phyloP scores from a whole-genome alignment of 495 filamentous ascomycete species.

The Melanomma pulvis-pyrius region DNA sequence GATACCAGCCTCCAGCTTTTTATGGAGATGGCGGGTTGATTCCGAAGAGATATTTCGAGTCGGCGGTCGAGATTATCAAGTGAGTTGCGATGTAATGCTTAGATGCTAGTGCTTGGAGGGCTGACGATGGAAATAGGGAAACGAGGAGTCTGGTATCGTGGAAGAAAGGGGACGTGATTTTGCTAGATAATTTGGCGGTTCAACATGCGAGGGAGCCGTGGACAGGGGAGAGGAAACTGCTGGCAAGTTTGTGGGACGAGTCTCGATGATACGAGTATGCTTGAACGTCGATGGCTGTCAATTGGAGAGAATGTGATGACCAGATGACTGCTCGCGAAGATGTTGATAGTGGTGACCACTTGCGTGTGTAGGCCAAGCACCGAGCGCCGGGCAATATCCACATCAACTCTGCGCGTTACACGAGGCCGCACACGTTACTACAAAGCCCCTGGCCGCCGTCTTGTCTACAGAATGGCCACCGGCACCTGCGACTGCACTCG shows the following conservation, averaged over 20 bases:
- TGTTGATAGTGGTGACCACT: too few species aligned
- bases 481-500: too few species aligned
- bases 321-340: too few species aligned
- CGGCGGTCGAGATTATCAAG: slow-evolving; percentile 11
- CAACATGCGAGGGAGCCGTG: slow-evolving; percentile 25
- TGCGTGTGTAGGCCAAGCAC: too few species aligned
- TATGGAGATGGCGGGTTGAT: slow-evolving; percentile 26
- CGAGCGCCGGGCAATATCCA: too few species aligned
- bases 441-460: too few species aligned
- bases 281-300: too few species aligned
- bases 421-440: too few species aligned
- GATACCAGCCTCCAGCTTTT: slow-evolving; percentile 12
- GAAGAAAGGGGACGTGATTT: neutral
- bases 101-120: neutral
- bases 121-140: neutral
- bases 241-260: slow-evolving; percentile 12
- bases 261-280: too few species aligned
- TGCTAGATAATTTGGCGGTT: slow-evolving; percentile 5
- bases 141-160: neutral
- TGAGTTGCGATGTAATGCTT: neutral
- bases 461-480: too few species aligned
- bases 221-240: slow-evolving; percentile 9
- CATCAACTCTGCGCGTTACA: too few species aligned
- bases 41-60: slow-evolving; percentile 11
- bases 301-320: too few species aligned